phyloP scores from a whole-genome alignment of 257 asterid species.

The Salvia miltiorrhiza region DNA sequence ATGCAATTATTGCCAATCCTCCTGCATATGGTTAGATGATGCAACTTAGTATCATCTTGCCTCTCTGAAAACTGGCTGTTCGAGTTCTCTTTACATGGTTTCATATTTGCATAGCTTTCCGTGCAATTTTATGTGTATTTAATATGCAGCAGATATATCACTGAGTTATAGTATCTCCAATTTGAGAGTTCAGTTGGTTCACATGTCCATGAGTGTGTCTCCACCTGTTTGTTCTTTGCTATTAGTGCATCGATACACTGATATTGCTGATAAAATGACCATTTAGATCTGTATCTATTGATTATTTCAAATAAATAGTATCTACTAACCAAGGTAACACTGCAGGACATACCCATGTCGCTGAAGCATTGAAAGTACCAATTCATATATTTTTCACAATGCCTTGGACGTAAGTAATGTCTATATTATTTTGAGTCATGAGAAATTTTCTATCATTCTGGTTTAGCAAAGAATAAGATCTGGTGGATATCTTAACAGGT shows the following conservation, averaged over 20 bases:
- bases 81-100: not conserved
- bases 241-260: not conserved
- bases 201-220: not conserved
- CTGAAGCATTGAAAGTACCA: conserved; percentile 83
- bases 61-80: not conserved
- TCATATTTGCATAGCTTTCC: not conserved
- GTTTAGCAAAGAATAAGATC: conserved; percentile 20
- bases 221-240: not conserved
- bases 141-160: not conserved
- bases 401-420: conserved; percentile 98
- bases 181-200: not conserved
- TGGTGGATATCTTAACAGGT: not conserved
- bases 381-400: conserved; percentile 93
- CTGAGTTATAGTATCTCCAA: not conserved
- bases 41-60: not conserved
- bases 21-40: conserved; percentile 78
- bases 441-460: conserved; percentile 15
- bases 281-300: conserved; percentile 2
- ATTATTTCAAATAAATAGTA: not conserved
- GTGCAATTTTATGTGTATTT: not conserved
- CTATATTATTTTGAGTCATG: conserved; percentile 21
- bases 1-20: conserved; percentile 91
- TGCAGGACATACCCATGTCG: conserved; percentile 95
- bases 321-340: conserved; percentile 16
- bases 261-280: not conserved